A percentile compares a stretch with the other conserved stretches of the same genome.
These are phyloP conservation scores for Pneumocystis canis DNA, from an alignment of 1,139 yeast genomes.

Conservation along the genomic window DNA sequence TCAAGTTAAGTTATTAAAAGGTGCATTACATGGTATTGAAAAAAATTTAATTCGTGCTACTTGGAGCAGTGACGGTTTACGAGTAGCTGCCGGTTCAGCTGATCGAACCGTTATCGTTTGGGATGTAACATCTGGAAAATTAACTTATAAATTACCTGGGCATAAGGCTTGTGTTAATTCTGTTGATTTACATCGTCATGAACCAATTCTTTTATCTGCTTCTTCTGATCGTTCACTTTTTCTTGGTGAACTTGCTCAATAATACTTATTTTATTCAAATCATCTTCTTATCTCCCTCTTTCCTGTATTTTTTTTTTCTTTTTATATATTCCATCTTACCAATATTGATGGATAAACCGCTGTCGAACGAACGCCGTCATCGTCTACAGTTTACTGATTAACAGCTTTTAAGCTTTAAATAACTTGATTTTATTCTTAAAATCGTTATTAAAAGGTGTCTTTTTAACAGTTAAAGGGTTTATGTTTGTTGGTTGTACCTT, in stretches of 20 bases:
- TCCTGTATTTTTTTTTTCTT: neutral
- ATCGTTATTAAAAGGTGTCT: neutral
- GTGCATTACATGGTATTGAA: slow-evolving; percentile 42
- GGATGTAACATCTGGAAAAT: slow-evolving; percentile 40
- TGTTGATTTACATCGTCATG: slow-evolving; percentile 29
- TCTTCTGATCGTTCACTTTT: neutral
- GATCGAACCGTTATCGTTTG: slow-evolving; percentile 47
- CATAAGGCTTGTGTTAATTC: slow-evolving; percentile 51
- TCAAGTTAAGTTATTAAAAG: slow-evolving; percentile 37
- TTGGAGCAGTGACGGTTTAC: slow-evolving; percentile 29
- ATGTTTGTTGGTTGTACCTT: neutral
- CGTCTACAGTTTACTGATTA: neutral
- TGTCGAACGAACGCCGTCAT: neutral
- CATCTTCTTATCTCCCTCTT: neutral
- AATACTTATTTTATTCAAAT: neutral
- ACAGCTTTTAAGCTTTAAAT: neutral
- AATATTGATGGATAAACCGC: neutral
- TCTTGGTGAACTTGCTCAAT: neutral
- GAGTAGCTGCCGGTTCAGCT: slow-evolving; percentile 45
- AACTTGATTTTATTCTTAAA: neutral
- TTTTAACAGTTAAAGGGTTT: neutral
- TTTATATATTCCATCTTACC: neutral
- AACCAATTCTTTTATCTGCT: slow-evolving; percentile 16
- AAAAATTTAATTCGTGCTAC: slow-evolving; percentile 37
- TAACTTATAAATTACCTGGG: slow-evolving; percentile 39